Evolutionary conservation across 164 flowering plant genomes (phyloP).

Genomic region (Brasenia schreberi): DNA sequence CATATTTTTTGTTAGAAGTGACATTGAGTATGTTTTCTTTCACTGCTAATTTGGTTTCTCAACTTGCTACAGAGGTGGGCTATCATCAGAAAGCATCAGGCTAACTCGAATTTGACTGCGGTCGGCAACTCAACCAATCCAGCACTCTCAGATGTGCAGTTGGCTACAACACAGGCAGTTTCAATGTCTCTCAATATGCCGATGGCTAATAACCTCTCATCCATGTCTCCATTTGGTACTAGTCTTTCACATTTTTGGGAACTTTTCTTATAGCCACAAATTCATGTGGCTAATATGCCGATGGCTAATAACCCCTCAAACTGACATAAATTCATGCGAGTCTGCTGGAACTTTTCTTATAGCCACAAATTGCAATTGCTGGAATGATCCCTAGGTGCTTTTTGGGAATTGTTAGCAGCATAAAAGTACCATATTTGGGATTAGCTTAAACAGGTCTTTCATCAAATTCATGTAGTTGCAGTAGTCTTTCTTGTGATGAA

Average conservation of each 20-base stretch:
- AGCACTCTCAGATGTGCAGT: slow-evolving; percentile 45
- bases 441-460: not conserved
- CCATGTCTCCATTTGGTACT: not conserved
- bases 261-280: no score
- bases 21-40: no score
- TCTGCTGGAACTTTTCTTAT: no score
- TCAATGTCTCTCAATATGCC: slow-evolving; percentile 50
- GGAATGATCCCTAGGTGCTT: no score
- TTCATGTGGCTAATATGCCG: no score
- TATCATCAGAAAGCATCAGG: slow-evolving; percentile 34
- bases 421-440: not conserved
- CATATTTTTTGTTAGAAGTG: no score
- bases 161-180: slow-evolving; percentile 63
- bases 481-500: not conserved
- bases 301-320: no score
- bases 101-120: slow-evolving; percentile 20
- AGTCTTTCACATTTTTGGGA: not conserved
- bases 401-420: no score
- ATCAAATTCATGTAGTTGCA: no score
- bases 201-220: not conserved
- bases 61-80: slow-evolving; percentile 62
- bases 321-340: no score
- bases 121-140: slow-evolving; percentile 16
- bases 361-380: no score
- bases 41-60: not conserved